Base-by-base conservation (phyloP, 306 rosid genomes). In the Arachis stenosperma region DNA sequence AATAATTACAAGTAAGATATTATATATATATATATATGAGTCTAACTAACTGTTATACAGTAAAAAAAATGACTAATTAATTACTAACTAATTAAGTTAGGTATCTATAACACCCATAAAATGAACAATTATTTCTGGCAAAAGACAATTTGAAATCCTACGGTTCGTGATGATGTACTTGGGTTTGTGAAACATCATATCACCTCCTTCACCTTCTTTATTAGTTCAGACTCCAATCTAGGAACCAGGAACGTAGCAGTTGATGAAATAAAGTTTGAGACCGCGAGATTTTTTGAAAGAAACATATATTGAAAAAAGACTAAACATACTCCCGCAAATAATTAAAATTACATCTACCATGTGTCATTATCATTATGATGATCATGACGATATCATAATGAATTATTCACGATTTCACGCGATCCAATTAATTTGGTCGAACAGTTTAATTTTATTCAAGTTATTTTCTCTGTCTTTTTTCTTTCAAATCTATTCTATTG, bases 211-310 rank as follows among this genome's bases (percentile, higher is more conserved):
- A 6, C 50, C 8, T 52, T 14, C 60, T 71, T 63, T 4, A 8
- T 43, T 47, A n/a, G 66, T 0, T 9, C 13, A 48, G 15, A 12
- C 22, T 42, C 6, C 15, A 5, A 60, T 12, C 37, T 33, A 33
- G 37, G 37, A 33, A 33, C 4, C 37, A 33, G 37, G 37, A 33
- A 33, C 4, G 4, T 33, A 33, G 37, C 37, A 33, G 37, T 33
- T 33, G 37, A 30, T 4, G 58, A 52, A 52, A 5, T 52, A 52
- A 36, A 33, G 51, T 47, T 6, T 2, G 29, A 29, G 61, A 22
- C 77, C 27, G 52, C 69, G n/a, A 51, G 36, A 67, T 67, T 67
- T 52, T 22, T 22, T 22, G 27, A 22, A 36, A 48, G 15, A 52
- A 39, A 9, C 14, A 29, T 1, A 29, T 1, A 37, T 0, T 33